Base-by-base conservation (phyloP, 768 basidiomycete genomes). In the Russula compacta region DNA sequence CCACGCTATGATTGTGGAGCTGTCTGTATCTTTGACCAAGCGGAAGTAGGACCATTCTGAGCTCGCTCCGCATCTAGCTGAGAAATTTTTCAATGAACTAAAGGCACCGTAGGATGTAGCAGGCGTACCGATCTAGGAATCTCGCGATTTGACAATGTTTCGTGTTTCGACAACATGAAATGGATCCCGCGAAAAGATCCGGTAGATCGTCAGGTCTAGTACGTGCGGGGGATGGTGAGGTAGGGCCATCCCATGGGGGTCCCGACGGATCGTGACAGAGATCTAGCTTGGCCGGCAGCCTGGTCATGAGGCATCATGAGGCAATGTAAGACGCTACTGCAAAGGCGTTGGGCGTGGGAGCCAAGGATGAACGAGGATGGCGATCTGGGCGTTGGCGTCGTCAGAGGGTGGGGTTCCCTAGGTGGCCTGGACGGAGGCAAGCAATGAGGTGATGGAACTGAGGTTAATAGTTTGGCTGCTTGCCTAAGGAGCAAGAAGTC, bases 131-230 rank as follows among this genome's bases (percentile, higher is more conserved):
- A 92, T 87, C 71, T 85, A 81, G 76, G 92, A 91, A 29, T 78
- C 79, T 33, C 86, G 83, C 3, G 87, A 87, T 74, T 91, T 89
- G 57, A 92, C 79, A 42, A 86, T 89, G 24, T 29, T 29, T 29
- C 24, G 24, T 21, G 79, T 78, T 74, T 92, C 92, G 74, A 92
- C 92, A 73, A 91, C 79, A 61, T 93, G 91, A 72, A 93, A 95
- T 4, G 92, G 91, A 50, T 92, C 85, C 56, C 79, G 79, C 29
- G 87, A 81, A 74, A 87, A 93, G 64, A 91, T 78, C 67, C 84
- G 83, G 70, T 19, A 47, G 46, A 24, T 5, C 15, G 24, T 29
- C 46, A 2, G 12, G 6, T 14, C 14, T 47, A 9, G 21, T 12
- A 8, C 29, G 24, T 21, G 46, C 46, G 12, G 46, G 21, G 11